A percentile compares a stretch with the other conserved stretches of the same genome.
These are phyloP conservation scores for Platismatia glauca DNA, from an alignment of 495 filamentous ascomycete species.

Conservation along the genomic window DNA sequence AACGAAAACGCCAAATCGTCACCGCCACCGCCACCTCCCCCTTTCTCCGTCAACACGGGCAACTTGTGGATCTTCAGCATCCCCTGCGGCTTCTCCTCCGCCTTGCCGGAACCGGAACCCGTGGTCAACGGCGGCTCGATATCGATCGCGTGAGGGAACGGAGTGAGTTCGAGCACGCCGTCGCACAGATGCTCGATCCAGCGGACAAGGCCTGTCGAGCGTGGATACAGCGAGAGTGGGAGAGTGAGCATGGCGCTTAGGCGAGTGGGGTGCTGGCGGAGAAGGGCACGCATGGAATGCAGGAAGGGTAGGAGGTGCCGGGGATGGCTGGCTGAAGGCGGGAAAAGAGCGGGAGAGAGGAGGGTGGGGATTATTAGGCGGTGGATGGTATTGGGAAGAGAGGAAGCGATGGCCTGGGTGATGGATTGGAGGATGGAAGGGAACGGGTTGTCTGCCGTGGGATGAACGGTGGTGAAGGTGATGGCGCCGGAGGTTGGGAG, in stretches of 20 bases:
- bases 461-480: conserved; percentile 46
- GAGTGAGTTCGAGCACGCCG: conserved; percentile 79
- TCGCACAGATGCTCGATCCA: conserved; percentile 85
- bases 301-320: conserved; percentile 72
- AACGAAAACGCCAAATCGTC: conserved; percentile 86
- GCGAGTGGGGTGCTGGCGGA: conserved; percentile 54
- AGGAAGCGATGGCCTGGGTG: conserved; percentile 45
- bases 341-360: conserved; percentile 75
- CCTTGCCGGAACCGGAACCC: conserved; percentile 38
- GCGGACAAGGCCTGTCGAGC: conserved; percentile 65
- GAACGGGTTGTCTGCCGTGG: conserved; percentile 42
- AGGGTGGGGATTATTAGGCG: conserved; percentile 76
- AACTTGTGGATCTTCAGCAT: conserved; percentile 73
- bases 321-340: conserved; percentile 55
- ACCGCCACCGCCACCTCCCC: conserved; percentile 68
- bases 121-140: conserved; percentile 40
- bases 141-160: conserved; percentile 63
- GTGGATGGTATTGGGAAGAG: conserved; percentile 56
- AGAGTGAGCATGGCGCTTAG: conserved; percentile 71
- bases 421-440: conserved; percentile 54
- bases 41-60: conserved; percentile 79
- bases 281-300: conserved; percentile 65
- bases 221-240: conserved; percentile 72
- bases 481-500: conserved; percentile 46
- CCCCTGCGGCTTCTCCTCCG: conserved; percentile 75